phyloP scores from a whole-genome alignment of 2,329 filamentous ascomycete species.

The Microdochium nivale region DNA sequence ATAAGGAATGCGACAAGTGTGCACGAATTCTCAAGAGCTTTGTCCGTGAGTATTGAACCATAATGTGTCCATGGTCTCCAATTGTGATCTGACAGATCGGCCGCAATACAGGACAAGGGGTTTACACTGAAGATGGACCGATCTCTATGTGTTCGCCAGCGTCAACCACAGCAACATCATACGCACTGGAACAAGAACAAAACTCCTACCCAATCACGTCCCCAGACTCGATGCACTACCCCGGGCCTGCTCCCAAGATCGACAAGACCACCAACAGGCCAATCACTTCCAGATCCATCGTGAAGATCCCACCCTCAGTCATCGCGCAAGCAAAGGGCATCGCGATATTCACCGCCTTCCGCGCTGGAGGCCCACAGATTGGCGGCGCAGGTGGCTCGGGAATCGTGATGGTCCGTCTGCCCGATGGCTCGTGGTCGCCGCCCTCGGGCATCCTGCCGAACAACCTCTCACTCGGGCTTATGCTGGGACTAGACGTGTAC shows the following conservation, averaged over 20 bases:
- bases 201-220: background rate
- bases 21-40: constrained; percentile 77
- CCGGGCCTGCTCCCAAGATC: background rate
- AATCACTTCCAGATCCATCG: constrained; percentile 35
- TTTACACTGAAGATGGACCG: constrained; percentile 25
- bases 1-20: constrained; percentile 87
- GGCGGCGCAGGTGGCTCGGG: constrained; percentile 61
- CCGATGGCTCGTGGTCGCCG: constrained; percentile 66
- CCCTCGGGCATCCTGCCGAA: constrained; percentile 78
- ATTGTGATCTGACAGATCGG: background rate
- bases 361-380: constrained; percentile 57
- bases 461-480: constrained; percentile 69
- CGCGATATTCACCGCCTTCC: constrained; percentile 65
- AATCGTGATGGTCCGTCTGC: constrained; percentile 51
- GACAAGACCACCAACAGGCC: constrained; percentile 16
- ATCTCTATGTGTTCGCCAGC: background rate
- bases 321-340: constrained; percentile 59
- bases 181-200: background rate
- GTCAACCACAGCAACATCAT: background rate
- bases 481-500: constrained; percentile 79
- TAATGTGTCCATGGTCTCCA: background rate
- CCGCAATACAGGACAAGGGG: constrained; percentile 35
- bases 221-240: background rate
- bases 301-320: constrained; percentile 48
- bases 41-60: constrained; percentile 42